Evolutionary conservation across 768 basidiomycete genomes (phyloP).

Genomic region (Daedaleopsis nitida): DNA sequence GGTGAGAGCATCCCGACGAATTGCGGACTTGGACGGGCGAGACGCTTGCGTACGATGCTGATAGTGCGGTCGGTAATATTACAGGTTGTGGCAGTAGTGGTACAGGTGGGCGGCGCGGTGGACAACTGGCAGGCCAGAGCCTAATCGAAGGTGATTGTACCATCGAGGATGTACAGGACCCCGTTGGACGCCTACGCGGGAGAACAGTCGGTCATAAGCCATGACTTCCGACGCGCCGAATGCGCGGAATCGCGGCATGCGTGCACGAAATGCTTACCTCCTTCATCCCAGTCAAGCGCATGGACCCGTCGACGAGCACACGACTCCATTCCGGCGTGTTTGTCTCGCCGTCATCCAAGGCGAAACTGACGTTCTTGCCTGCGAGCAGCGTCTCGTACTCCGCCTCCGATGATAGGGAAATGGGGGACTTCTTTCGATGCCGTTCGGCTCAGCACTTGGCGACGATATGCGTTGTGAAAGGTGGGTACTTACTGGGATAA

Average conservation of each 20-base stretch:
- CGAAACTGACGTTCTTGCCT: constrained; percentile 60
- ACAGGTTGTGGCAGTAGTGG: constrained; percentile 5
- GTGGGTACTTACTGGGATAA: constrained; percentile 67
- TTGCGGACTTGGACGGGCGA: neutral
- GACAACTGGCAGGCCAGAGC: neutral
- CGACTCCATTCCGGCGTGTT: constrained; percentile 56
- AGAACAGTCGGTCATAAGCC: constrained; percentile 17
- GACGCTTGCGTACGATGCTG: neutral
- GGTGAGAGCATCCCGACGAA: too few species aligned
- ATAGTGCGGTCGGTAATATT: neutral
- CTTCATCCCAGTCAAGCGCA: constrained; percentile 59
- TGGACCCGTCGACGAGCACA: constrained; percentile 56
- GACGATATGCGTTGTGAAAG: neutral
- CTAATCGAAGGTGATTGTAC: constrained; percentile 42
- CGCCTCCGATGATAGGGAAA: constrained; percentile 42
- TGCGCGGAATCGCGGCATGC: constrained; percentile 15
- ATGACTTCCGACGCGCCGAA: neutral
- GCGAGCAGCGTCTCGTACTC: constrained; percentile 61
- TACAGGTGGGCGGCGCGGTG: neutral
- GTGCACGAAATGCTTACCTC: constrained; percentile 46
- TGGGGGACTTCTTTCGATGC: constrained; percentile 45
- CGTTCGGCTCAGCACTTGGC: neutral
- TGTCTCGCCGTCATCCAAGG: constrained; percentile 33
- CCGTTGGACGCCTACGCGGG: constrained; percentile 52
- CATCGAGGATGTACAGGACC: constrained; percentile 59